These are phyloP conservation scores for Protomyces arabidopsidicola DNA, from an alignment of 1,139 yeast genomes.

Conservation along the genomic window DNA sequence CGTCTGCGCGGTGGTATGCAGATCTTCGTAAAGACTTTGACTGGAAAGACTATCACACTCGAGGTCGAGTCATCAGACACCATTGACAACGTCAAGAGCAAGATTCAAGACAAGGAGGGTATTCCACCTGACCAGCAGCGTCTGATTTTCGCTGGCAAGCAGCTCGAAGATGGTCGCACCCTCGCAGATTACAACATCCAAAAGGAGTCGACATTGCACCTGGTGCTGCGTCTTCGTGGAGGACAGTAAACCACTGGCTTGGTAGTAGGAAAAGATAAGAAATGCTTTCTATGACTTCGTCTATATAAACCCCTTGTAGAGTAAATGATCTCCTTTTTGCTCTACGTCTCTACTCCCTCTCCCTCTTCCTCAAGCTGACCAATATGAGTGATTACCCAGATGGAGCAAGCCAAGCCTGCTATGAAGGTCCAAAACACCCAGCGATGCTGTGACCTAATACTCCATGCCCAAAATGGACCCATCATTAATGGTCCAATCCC, in stretches of 20 bases:
- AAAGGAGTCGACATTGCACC: slow-evolving; percentile 97
- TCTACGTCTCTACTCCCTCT: not conserved
- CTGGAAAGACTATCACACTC: slow-evolving; percentile 86
- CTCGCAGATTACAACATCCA: slow-evolving; percentile 99
- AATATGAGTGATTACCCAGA: too few relatives aligned
- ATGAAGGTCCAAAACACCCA: not conserved
- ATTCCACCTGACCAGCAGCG: slow-evolving; percentile 99
- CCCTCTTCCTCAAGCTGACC: not conserved
- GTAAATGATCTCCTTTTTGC: too few relatives aligned
- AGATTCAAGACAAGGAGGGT: slow-evolving; percentile 96
- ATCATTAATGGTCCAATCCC: not conserved
- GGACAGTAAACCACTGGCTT: slow-evolving; percentile 50
- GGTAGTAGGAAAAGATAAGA: not conserved
- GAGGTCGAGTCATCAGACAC: slow-evolving; percentile 93
- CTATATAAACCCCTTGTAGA: not conserved
- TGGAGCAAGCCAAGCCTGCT: not conserved
- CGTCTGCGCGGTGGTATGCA: slow-evolving; percentile 64
- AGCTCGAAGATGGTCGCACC: slow-evolving; percentile 96
- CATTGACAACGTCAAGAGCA: slow-evolving; percentile 87
- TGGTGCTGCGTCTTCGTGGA: slow-evolving; percentile 71
- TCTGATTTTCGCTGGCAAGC: slow-evolving; percentile 99
- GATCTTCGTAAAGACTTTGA: slow-evolving; percentile 79
- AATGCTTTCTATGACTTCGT: not conserved
- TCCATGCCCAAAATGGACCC: slow-evolving; percentile 1
- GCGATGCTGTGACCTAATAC: not conserved